Evolutionary conservation across 2,329 filamentous ascomycete species (phyloP).

Genomic region (Sporothrix protearum): DNA sequence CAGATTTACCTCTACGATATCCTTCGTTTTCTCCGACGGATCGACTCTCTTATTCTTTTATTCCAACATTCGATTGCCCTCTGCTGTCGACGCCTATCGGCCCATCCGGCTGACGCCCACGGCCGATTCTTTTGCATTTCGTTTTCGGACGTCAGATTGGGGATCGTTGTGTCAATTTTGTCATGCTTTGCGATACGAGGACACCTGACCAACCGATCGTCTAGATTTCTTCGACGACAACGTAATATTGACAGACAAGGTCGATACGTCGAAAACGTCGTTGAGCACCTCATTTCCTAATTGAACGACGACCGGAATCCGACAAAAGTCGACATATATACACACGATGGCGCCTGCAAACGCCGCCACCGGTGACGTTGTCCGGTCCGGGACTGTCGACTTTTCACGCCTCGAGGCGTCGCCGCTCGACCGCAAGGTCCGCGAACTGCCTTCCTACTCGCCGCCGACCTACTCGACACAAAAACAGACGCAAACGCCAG

Average conservation of each 20-base stretch:
- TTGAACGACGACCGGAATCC: not conserved
- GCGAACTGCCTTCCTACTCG: constrained; percentile 13
- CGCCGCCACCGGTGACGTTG: not conserved
- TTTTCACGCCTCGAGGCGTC: not conserved
- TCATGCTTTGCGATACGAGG: not conserved
- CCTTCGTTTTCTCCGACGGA: not conserved
- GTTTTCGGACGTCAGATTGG: constrained; percentile 4
- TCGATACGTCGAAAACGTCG: not conserved
- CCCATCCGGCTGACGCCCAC: not conserved
- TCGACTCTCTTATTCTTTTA: not conserved
- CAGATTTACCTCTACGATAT: not conserved
- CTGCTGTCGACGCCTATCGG: not conserved
- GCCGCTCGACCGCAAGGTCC: not conserved
- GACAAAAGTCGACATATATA: not conserved
- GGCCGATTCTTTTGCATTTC: not conserved
- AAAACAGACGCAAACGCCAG: not conserved
- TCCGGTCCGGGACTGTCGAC: not conserved
- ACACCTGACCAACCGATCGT: not conserved
- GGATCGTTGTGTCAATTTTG: not conserved
- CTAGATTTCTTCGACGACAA: not conserved
- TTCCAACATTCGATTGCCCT: not conserved
- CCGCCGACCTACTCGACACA: constrained; percentile 6
- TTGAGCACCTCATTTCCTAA: not conserved
- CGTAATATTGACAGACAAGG: not conserved
- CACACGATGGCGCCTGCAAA: constrained; percentile 1